phyloP scores from a whole-genome alignment of 2,329 filamentous ascomycete species.

The Stagonosporopsis chrysanthemi region DNA sequence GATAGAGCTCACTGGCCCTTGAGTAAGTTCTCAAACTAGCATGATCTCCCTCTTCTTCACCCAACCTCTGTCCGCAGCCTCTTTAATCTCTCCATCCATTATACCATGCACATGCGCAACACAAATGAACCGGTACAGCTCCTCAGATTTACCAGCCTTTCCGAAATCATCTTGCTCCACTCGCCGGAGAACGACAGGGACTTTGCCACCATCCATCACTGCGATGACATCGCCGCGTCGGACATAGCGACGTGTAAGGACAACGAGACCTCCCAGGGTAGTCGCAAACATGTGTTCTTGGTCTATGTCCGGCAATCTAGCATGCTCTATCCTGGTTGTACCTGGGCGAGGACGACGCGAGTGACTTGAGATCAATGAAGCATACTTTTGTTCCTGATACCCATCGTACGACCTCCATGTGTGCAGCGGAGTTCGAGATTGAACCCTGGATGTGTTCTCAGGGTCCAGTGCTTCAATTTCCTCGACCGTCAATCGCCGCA shows the following conservation, averaged over 20 bases:
- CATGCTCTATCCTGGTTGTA: background rate
- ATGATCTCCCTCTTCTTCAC: background rate
- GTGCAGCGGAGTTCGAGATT: background rate
- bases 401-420: background rate
- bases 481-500: background rate
- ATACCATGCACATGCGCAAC: background rate
- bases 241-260: background rate
- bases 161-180: background rate
- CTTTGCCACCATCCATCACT: conserved; percentile 1
- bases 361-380: background rate
- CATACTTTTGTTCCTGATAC: background rate
- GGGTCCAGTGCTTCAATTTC: background rate
- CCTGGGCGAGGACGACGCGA: background rate
- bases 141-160: background rate
- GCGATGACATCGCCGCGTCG: background rate
- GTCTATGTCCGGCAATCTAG: background rate
- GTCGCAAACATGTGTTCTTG: background rate
- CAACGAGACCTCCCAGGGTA: background rate
- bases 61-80: background rate
- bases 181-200: background rate
- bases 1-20: no score
- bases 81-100: conserved; percentile 3
- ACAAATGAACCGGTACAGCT: background rate
- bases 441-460: background rate
- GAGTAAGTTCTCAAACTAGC: no score